Evolutionary conservation across 371 early-diverging fungal species (phyloP).

Genomic region (Syncephalis plumigaleata): DNA sequence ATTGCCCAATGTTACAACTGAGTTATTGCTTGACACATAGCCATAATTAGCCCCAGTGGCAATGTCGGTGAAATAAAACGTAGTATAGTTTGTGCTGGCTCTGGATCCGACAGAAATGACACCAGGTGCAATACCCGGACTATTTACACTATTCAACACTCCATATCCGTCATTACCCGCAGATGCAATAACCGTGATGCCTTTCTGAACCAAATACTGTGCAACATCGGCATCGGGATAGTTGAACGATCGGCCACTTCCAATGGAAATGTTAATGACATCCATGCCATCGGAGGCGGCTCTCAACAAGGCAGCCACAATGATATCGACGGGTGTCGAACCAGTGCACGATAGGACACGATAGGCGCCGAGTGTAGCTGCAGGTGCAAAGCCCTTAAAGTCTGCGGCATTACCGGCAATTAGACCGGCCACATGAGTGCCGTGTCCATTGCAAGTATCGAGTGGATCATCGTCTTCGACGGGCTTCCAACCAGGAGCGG

Average conservation of each 20-base stretch:
- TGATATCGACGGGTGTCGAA: constrained; percentile 20
- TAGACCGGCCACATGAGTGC: constrained; percentile 40
- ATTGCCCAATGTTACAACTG: no score
- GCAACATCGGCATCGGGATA: background rate
- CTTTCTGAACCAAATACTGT: background rate
- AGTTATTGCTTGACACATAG: no score
- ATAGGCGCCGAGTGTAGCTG: constrained; percentile 32
- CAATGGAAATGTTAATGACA: constrained; percentile 42
- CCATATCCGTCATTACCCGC: constrained; percentile 45
- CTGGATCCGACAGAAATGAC: constrained; percentile 52
- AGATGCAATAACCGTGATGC: constrained; percentile 16
- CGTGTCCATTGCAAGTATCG: constrained; percentile 24
- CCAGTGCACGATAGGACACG: constrained; percentile 41
- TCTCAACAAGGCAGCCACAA: constrained; percentile 19
- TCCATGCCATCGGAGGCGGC: constrained; percentile 36
- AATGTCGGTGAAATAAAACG: no score
- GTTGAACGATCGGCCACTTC: constrained; percentile 9
- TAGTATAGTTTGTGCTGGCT: constrained; percentile 15
- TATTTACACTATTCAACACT: constrained; percentile 35
- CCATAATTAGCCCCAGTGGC: no score
- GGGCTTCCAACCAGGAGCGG: constrained; percentile 5
- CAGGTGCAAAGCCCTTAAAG: constrained; percentile 35
- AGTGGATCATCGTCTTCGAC: constrained; percentile 35
- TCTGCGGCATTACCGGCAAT: constrained; percentile 19
- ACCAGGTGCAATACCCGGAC: constrained; percentile 38